Base-by-base conservation (phyloP, 495 filamentous ascomycete species). In the Mytilinidion resinicola region DNA sequence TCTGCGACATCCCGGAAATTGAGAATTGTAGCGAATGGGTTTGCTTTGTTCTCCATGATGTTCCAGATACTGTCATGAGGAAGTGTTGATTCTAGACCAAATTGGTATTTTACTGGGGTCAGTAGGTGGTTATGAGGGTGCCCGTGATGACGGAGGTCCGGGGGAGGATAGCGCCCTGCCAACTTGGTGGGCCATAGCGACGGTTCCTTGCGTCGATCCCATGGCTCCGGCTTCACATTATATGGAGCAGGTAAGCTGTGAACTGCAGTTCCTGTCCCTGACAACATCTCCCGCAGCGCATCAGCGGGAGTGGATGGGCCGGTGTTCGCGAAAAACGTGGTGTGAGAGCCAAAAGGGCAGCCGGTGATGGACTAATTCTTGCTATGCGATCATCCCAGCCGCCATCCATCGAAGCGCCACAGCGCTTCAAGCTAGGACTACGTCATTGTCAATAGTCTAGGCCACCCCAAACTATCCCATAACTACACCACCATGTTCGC, bases 1-100 rank as follows among this genome's bases (percentile, higher is more conserved):
- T 77, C 73, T n/a, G 85, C 90, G 55, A 93, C 85, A 78, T 95
- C 90, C 37, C 90, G 83, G 71, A 95, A 91, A 68, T 95, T 93
- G 69, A 88, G 75, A 59, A 92, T 81, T 41, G 77, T 83, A 51
- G 86, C 77, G 59, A 91, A 84, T 8, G 64, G 53, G 9, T 59
- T 19, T 17, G 52, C 19, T 15, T 21, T 12, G 0, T 67, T 49
- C n/a, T 62, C 52, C 68, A 68, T 53, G n/a, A n/a, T 37, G 44
- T 38, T 39, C 42, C 21, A 44, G 25, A 30, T 30, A 30, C 2
- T 30, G 14, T 50, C 15, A 12, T 51, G 17, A 17, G 15, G 35
- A 21, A 42, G 44, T 9, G 33, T 15, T 21, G 20, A n/a, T 15
- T 17, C 2, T 5, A 25, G 12, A 50, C 14, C 12, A 17, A 50